phyloP scores from a whole-genome alignment of 1,284 basidiomycete genomes.

The Amylostereum areolatum region DNA sequence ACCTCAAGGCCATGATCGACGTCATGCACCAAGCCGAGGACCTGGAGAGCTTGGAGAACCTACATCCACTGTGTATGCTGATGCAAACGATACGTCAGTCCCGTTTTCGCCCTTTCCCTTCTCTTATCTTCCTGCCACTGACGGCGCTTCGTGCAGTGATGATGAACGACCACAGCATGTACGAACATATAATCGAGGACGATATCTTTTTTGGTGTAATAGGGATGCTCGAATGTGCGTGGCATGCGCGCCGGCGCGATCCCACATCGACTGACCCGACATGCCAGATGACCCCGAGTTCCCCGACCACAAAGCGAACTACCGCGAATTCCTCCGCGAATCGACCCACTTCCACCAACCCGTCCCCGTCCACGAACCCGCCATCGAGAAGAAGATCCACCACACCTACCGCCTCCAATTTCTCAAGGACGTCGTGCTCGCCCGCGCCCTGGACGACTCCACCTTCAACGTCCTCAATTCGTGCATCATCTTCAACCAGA shows the following conservation, averaged over 20 bases:
- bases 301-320: constrained; percentile 91
- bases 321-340: constrained; percentile 85
- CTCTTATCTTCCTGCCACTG: constrained; percentile 8
- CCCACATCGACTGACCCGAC: constrained; percentile 13
- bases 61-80: constrained; percentile 87
- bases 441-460: constrained; percentile 90
- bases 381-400: constrained; percentile 84
- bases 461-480: constrained; percentile 97
- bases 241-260: constrained; percentile 9
- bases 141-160: constrained; percentile 57
- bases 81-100: constrained; percentile 92
- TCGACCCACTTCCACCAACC: constrained; percentile 84
- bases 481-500: constrained; percentile 98
- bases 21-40: constrained; percentile 89
- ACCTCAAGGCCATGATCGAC: constrained; percentile 81
- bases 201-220: constrained; percentile 90
- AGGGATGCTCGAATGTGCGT: constrained; percentile 95
- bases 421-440: constrained; percentile 96
- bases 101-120: background rate
- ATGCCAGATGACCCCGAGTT: constrained; percentile 98
- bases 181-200: constrained; percentile 93
- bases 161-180: constrained; percentile 92
- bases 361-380: constrained; percentile 69
- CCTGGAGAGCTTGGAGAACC: constrained; percentile 80
- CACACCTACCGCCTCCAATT: constrained; percentile 96